These are phyloP conservation scores for Termitomyces sp. DNA, from an alignment of 768 basidiomycete genomes.

Conservation along the genomic window DNA sequence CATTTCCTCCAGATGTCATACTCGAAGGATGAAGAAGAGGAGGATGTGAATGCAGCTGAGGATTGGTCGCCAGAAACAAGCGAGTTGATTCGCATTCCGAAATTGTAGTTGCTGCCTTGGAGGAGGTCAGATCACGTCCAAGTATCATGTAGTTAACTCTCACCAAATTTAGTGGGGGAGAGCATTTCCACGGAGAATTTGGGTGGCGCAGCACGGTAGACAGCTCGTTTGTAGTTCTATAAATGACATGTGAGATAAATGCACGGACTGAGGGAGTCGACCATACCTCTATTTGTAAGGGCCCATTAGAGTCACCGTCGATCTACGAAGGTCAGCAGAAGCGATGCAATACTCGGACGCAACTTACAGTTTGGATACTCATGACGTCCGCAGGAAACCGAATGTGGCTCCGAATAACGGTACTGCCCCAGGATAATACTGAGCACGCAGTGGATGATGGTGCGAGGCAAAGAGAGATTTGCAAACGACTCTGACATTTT, in stretches of 20 bases:
- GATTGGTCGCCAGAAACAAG: slow-evolving; percentile 29
- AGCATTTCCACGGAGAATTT: slow-evolving; percentile 57
- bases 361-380: slow-evolving; percentile 2
- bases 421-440: neutral
- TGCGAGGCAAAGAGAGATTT: slow-evolving; percentile 10
- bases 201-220: slow-evolving; percentile 52
- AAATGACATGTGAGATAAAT: neutral
- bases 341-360: neutral
- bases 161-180: slow-evolving; percentile 53
- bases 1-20: slow-evolving; percentile 78
- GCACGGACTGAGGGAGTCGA: neutral
- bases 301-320: slow-evolving; percentile 8
- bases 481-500: slow-evolving; percentile 18
- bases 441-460: neutral
- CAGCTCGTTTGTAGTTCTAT: slow-evolving; percentile 57
- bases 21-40: slow-evolving; percentile 28
- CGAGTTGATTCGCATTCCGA: slow-evolving; percentile 57
- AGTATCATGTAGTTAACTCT: neutral
- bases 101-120: slow-evolving; percentile 48
- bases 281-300: slow-evolving; percentile 9
- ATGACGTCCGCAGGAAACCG: slow-evolving; percentile 1
- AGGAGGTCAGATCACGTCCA: slow-evolving; percentile 1
- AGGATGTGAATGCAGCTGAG: slow-evolving; percentile 31
- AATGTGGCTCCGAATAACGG: neutral
- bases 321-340: slow-evolving; percentile 3